phyloP scores from a whole-genome alignment of 441 rosid species.

The Melastoma candidum region DNA sequence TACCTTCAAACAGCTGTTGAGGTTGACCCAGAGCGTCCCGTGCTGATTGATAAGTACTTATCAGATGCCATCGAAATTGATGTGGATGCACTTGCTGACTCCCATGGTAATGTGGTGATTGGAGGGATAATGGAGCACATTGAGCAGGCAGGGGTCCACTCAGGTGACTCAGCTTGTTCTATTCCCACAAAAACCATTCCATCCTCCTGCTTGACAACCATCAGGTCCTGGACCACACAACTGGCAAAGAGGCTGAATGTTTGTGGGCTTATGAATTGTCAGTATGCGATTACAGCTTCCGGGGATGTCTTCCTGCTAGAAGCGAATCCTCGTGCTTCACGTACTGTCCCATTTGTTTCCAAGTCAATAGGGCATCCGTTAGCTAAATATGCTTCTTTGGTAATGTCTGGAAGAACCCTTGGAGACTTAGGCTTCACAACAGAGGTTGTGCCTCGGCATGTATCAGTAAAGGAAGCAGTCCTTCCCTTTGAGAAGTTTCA shows the following conservation, averaged over 20 bases:
- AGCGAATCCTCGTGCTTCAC: conserved; percentile 98
- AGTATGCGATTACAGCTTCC: conserved; percentile 72
- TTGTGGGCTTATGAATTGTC: conserved; percentile 97
- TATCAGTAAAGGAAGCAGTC: conserved; percentile 95
- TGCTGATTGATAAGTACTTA: conserved; percentile 75
- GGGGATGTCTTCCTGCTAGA: conserved; percentile 88
- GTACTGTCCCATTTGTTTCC: conserved; percentile 96
- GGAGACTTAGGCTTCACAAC: conserved; percentile 52
- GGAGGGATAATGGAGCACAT: conserved; percentile 48
- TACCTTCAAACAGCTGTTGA: conserved; percentile 87
- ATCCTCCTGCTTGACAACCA: conserved; percentile 57
- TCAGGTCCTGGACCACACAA: conserved; percentile 68
- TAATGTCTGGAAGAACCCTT: conserved; percentile 87
- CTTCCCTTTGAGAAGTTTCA: conserved; percentile 90
- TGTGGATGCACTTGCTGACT: conserved; percentile 85
- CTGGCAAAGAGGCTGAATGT: conserved; percentile 73
- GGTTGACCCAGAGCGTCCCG: conserved; percentile 94
- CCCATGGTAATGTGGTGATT: conserved; percentile 60
- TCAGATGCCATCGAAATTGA: conserved; percentile 91
- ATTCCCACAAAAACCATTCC: conserved; percentile 79
- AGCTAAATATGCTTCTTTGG: conserved; percentile 92
- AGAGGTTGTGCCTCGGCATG: conserved; percentile 76
- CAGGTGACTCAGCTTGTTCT: conserved; percentile 90
- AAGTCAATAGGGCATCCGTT: conserved; percentile 94
- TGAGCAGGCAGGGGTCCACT: conserved; percentile 87